A percentile compares a stretch with the other conserved stretches of the same genome.
These are phyloP conservation scores for Rhynchospora breviuscula DNA, from an alignment of 176 grass and related monocot species.

Conservation along the genomic window DNA sequence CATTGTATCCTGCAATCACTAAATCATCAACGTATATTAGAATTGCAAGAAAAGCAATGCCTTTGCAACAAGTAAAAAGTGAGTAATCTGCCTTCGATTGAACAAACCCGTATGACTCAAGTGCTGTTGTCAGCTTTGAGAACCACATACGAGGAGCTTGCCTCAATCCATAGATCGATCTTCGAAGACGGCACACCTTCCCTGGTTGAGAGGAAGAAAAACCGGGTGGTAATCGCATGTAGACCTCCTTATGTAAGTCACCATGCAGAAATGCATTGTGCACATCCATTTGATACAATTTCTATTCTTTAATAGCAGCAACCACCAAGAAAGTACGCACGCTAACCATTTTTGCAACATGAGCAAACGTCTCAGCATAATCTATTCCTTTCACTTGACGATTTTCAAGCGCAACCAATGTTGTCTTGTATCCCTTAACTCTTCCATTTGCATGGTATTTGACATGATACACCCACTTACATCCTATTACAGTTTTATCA, in stretches of 20 bases:
- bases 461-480: not conserved
- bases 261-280: not conserved
- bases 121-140: not conserved
- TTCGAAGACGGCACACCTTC: not conserved
- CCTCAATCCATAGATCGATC: not conserved
- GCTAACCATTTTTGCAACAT: not conserved
- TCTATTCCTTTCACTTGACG: not conserved
- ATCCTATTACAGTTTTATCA: not conserved
- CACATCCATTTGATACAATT: not conserved
- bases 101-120: not conserved
- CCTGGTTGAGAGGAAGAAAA: not conserved
- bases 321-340: not conserved
- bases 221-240: not conserved
- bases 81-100: not conserved
- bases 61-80: no score
- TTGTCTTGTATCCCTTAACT: not conserved
- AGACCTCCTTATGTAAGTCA: not conserved
- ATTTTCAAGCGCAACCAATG: not conserved
- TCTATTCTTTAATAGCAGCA: not conserved
- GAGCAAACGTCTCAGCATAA: not conserved
- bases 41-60: not conserved
- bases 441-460: not conserved
- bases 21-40: not conserved
- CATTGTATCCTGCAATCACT: not conserved
- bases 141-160: not conserved